Evolutionary conservation across 768 basidiomycete species (phyloP).

Genomic region (Tulasnella sp.): DNA sequence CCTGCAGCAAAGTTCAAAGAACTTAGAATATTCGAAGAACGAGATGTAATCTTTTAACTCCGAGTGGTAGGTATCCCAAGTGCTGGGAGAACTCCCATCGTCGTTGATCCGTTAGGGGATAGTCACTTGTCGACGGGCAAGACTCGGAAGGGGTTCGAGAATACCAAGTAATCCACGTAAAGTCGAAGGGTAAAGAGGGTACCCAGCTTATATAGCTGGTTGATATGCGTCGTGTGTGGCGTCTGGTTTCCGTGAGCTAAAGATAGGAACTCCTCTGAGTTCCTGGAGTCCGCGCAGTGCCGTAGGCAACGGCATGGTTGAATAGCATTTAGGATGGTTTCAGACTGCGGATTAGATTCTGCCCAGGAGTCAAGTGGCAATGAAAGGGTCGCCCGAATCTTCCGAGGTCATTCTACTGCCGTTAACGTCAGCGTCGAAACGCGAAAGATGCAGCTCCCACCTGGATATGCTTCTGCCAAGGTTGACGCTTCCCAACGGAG

Average conservation of each 20-base stretch:
- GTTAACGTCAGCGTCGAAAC: not conserved
- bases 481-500: not conserved
- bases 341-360: too few relatives aligned
- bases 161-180: not conserved
- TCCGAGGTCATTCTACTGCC: too few relatives aligned
- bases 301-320: not conserved
- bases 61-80: too few relatives aligned
- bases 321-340: not conserved
- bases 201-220: not conserved
- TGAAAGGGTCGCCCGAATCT: not conserved
- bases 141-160: too few relatives aligned
- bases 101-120: too few relatives aligned
- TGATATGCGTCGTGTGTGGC: not conserved
- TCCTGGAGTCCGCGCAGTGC: not conserved
- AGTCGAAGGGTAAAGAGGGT: not conserved
- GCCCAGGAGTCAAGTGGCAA: not conserved
- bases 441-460: not conserved
- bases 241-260: not conserved
- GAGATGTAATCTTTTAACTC: not conserved
- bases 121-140: too few relatives aligned
- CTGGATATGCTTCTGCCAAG: not conserved
- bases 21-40: not conserved
- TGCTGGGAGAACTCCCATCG: too few relatives aligned
- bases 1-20: not conserved
- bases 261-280: too few relatives aligned